Evolutionary conservation across 139 green algal genomes (phyloP).

Genomic region (Picochlorum costavermella): DNA sequence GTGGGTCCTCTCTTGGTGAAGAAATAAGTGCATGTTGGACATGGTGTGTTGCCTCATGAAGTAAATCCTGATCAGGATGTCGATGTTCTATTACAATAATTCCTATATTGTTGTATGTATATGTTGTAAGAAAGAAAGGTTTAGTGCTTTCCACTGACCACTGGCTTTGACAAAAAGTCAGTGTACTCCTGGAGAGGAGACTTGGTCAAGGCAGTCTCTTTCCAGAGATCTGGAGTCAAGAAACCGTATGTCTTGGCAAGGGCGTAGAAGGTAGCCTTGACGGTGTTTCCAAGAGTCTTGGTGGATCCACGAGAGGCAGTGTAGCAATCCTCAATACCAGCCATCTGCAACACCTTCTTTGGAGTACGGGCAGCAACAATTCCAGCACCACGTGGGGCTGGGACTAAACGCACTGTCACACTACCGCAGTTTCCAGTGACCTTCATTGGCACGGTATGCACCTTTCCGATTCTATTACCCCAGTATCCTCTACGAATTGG

Average conservation of each 20-base stretch:
- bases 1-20: slow-evolving; percentile 5
- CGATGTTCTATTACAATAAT: no score
- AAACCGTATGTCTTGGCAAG: slow-evolving; percentile 85
- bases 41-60: no score
- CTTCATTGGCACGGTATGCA: slow-evolving; percentile 85
- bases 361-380: slow-evolving; percentile 93
- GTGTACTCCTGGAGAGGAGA: slow-evolving; percentile 77
- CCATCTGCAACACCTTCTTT: slow-evolving; percentile 99
- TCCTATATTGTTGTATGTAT: not conserved
- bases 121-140: not conserved
- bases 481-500: slow-evolving; percentile 97
- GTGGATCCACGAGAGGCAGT: slow-evolving; percentile 86
- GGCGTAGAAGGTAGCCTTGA: slow-evolving; percentile 75
- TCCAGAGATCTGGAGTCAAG: slow-evolving; percentile 96
- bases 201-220: slow-evolving; percentile 87
- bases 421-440: slow-evolving; percentile 94
- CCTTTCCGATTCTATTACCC: slow-evolving; percentile 95
- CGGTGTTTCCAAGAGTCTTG: slow-evolving; percentile 98
- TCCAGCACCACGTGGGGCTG: slow-evolving; percentile 91
- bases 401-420: slow-evolving; percentile 92
- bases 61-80: no score
- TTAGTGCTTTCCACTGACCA: slow-evolving; percentile 20
- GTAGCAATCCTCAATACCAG: slow-evolving; percentile 99
- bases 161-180: slow-evolving; percentile 76
- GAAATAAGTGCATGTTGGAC: not conserved